Percentiles rank a stretch among this genome's conserved stretches.
phyloP scores from a whole-genome alignment of 768 basidiomycete genomes.

The Suillus clintonianus region DNA sequence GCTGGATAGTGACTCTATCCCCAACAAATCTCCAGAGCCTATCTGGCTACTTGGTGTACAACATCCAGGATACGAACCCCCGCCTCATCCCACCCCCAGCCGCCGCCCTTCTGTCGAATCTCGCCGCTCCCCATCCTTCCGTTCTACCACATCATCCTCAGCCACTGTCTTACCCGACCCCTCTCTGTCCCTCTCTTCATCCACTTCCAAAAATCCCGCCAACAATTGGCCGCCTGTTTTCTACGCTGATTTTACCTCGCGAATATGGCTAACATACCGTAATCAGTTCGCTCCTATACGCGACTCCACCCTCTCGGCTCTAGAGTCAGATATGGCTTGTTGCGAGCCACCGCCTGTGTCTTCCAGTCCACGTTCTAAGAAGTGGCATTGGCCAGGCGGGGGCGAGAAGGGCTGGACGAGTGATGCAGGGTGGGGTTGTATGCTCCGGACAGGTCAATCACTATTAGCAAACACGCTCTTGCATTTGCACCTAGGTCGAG shows the following conservation, averaged over 20 bases:
- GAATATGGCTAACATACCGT: constrained; percentile 92
- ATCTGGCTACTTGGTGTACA: constrained; percentile 91
- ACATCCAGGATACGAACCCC: constrained; percentile 72
- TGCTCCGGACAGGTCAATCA: constrained; percentile 86
- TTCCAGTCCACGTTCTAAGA: constrained; percentile 46
- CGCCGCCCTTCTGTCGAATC: constrained; percentile 45
- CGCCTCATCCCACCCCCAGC: constrained; percentile 25
- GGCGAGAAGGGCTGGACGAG: constrained; percentile 82
- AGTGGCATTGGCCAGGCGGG: constrained; percentile 64
- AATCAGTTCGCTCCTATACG: constrained; percentile 82
- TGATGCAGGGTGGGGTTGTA: constrained; percentile 91
- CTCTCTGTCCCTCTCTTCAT: constrained; percentile 38
- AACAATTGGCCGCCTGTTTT: constrained; percentile 78
- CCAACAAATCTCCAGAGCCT: constrained; percentile 77
- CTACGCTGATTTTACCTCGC: constrained; percentile 85
- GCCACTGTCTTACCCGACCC: constrained; percentile 24
- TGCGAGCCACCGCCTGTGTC: constrained; percentile 35
- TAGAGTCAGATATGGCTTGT: constrained; percentile 38
- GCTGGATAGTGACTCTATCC: constrained; percentile 86
- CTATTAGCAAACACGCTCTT: constrained; percentile 80
- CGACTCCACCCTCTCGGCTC: constrained; percentile 51
- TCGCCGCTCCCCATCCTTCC: constrained; percentile 42
- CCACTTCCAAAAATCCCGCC: constrained; percentile 31
- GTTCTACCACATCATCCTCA: constrained; percentile 46
- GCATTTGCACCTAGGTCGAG: constrained; percentile 73